Percentiles rank a stretch among this genome's conserved stretches.
These are phyloP conservation scores for Opeltia flavorubescens DNA, from an alignment of 495 filamentous ascomycete species.

Conservation along the genomic window DNA sequence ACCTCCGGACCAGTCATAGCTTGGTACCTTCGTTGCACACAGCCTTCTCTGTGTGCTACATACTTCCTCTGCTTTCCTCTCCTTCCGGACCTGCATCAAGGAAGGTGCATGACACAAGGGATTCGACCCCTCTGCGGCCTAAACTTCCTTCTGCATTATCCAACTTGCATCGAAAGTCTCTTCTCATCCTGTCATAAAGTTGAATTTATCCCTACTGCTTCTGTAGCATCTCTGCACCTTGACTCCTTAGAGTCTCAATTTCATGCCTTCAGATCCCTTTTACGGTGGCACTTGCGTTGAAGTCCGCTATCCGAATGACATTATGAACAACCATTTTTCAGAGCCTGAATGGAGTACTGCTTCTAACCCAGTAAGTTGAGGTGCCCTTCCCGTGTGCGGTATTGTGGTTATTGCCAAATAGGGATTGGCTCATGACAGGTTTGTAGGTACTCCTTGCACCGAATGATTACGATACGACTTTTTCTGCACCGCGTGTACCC, in stretches of 20 bases:
- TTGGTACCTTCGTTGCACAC: constrained; percentile 1
- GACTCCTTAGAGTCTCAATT: too few species aligned
- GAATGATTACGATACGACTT: constrained; percentile 15
- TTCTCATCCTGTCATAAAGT: too few species aligned
- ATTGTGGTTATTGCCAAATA: constrained; percentile 8
- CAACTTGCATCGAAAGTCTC: background rate
- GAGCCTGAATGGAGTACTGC: constrained; percentile 17
- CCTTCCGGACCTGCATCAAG: constrained; percentile 7
- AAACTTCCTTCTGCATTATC: background rate
- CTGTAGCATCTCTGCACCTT: too few species aligned
- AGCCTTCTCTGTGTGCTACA: constrained; percentile 4
- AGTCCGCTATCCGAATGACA: constrained; percentile 13
- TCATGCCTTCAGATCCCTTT: constrained; percentile 13
- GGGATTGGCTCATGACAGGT: constrained; percentile 18
- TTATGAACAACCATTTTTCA: constrained; percentile 19
- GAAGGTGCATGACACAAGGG: constrained; percentile 2
- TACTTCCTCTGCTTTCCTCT: constrained; percentile 1
- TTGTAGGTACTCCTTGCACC: constrained; percentile 1
- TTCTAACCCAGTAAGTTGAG: constrained; percentile 11
- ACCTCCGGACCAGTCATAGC: background rate
- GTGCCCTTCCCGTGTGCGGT: constrained; percentile 22
- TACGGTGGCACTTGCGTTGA: constrained; percentile 14
- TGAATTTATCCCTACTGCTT: background rate
- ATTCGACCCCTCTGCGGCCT: background rate
- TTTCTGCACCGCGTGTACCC: constrained; percentile 20